Conservation (phyloP, 306 rosid genomes). For the Prunus davidiana region DNA sequence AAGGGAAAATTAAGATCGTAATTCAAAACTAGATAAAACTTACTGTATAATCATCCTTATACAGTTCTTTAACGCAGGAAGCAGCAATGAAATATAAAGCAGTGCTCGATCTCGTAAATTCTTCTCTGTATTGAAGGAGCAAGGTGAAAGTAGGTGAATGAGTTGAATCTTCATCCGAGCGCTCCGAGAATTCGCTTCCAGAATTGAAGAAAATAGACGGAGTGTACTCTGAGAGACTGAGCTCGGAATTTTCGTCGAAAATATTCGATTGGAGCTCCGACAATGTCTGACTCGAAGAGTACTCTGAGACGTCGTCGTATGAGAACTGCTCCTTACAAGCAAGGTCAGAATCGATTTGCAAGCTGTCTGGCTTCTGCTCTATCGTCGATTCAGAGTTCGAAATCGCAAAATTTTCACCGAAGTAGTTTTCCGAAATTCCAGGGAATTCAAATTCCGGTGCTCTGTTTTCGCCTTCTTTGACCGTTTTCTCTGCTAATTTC, state of each 20-base stretch:
- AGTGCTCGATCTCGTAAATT: slow-evolving; percentile 36
- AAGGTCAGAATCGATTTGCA: slow-evolving; percentile 48
- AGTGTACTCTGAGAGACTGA: slow-evolving; percentile 53
- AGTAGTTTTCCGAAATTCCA: slow-evolving; percentile 24
- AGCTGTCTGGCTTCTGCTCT: slow-evolving; percentile 40
- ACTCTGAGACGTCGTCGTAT: slow-evolving; percentile 44
- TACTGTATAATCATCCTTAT: slow-evolving; percentile 42
- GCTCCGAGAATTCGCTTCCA: slow-evolving; percentile 79
- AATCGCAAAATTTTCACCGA: slow-evolving; percentile 24
- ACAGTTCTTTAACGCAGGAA: slow-evolving; percentile 31
- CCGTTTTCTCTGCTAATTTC: slow-evolving; percentile 25
- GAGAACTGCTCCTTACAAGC: slow-evolving; percentile 68
- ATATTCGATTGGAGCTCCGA: slow-evolving; percentile 56
- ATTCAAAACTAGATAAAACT: slow-evolving; percentile 14
- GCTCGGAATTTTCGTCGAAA: slow-evolving; percentile 48
- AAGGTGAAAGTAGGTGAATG: slow-evolving; percentile 58
- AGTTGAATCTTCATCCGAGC: slow-evolving; percentile 55
- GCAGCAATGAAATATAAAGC: slow-evolving; percentile 11
- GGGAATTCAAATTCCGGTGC: slow-evolving; percentile 49
- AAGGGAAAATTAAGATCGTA: neutral
- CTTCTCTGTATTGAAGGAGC: slow-evolving; percentile 57
- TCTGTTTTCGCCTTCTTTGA: slow-evolving; percentile 32
- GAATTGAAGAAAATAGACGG: slow-evolving; percentile 64
- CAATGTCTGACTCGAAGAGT: slow-evolving; percentile 47
- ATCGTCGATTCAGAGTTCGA: slow-evolving; percentile 50